These are phyloP conservation scores for Sporothrix inflata DNA, from an alignment of 2,329 filamentous ascomycete species.

Conservation along the genomic window DNA sequence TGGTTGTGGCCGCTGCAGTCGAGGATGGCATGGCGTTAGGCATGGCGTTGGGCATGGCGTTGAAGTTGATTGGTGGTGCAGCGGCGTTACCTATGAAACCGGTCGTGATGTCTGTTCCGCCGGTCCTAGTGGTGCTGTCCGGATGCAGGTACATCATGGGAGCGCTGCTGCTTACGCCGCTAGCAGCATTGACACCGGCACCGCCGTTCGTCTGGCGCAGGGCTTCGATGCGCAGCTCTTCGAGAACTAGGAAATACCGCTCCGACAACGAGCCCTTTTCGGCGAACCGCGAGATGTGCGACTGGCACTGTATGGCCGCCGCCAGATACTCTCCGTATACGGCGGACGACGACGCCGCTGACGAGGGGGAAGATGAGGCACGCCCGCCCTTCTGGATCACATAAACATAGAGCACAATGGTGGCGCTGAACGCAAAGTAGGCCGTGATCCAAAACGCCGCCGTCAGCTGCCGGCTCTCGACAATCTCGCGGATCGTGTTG, in stretches of 20 bases:
- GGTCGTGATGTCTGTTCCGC: neutral
- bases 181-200: neutral
- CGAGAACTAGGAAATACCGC: slow-evolving; percentile 41
- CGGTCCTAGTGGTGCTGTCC: neutral
- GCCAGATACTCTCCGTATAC: slow-evolving; percentile 41
- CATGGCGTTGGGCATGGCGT: neutral
- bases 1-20: neutral
- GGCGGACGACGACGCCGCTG: slow-evolving; percentile 29
- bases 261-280: slow-evolving; percentile 45
- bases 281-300: slow-evolving; percentile 44
- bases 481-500: slow-evolving; percentile 46
- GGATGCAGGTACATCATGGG: neutral
- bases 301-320: slow-evolving; percentile 47
- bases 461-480: slow-evolving; percentile 43
- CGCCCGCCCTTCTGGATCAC: slow-evolving; percentile 44
- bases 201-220: slow-evolving; percentile 8
- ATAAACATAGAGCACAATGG: slow-evolving; percentile 50
- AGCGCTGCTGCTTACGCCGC: neutral
- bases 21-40: neutral
- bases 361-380: slow-evolving; percentile 24
- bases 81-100: neutral
- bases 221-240: slow-evolving; percentile 29
- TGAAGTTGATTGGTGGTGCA: neutral
- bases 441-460: slow-evolving; percentile 48
- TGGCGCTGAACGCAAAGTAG: slow-evolving; percentile 51